Conservation (phyloP, 2,329 filamentous ascomycete genomes). For the Cercospora sojina region DNA sequence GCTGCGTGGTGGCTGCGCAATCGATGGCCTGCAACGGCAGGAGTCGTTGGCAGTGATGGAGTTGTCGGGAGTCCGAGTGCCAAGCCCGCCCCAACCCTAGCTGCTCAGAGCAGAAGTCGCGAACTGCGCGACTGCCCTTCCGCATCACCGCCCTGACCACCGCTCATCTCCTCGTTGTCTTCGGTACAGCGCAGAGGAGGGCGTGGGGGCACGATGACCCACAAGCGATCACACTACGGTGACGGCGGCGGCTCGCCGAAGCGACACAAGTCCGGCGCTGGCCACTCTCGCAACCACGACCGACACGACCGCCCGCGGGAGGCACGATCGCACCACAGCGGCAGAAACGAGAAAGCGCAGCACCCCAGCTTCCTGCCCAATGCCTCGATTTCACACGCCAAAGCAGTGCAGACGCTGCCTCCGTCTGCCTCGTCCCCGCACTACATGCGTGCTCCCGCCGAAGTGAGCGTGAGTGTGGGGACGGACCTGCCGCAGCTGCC, state of each 20-base stretch:
- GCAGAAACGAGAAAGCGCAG: not conserved
- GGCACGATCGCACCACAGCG: not conserved
- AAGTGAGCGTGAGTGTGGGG: constrained; percentile 15
- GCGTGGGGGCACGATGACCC: constrained; percentile 22
- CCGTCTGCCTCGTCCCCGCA: constrained; percentile 3
- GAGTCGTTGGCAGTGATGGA: not conserved
- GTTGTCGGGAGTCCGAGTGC: constrained; percentile 2
- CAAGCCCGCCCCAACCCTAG: not conserved
- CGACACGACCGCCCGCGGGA: constrained; percentile 10
- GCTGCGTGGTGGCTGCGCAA: constrained; percentile 19
- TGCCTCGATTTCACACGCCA: constrained; percentile 14
- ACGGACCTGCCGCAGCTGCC: constrained; percentile 34
- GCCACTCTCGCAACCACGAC: constrained; percentile 9
- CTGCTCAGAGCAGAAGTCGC: not conserved
- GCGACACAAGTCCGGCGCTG: constrained; percentile 4
- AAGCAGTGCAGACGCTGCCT: constrained; percentile 27
- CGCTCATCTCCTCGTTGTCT: constrained; percentile 39
- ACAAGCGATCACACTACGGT: constrained; percentile 26
- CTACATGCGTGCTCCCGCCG: constrained; percentile 15
- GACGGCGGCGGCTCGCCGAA: constrained; percentile 17
- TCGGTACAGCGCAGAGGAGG: constrained; percentile 36
- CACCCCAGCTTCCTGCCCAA: not conserved
- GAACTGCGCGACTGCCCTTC: not conserved
- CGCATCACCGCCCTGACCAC: constrained; percentile 4
- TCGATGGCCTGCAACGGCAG: not conserved